Evolutionary conservation across 2,329 filamentous ascomycete species (phyloP), one percentile per base, ranked within the genome.

Genomic region (Claviceps capensis): DNA sequence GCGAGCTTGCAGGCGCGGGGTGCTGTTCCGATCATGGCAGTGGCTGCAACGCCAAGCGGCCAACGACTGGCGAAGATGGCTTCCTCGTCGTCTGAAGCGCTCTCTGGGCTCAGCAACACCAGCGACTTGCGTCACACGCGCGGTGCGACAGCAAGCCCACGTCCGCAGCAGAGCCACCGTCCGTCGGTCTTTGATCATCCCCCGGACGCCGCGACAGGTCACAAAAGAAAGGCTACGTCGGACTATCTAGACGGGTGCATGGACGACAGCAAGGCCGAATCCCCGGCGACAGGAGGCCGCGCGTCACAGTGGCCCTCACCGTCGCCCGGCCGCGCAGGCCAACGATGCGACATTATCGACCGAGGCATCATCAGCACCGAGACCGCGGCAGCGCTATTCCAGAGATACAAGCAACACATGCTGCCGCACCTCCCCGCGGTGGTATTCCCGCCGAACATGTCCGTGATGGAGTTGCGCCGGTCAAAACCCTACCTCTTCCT

Each of bases 401-500:
- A 69, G 23, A 72, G 76, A 9, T 86, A 85, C 63, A 77, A 72
- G 40, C 72, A 75, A 14, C 69, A 75, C 47, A 83, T 85, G 76
- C 70, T 73, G 17, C 70, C 69, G 2, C 81, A 85, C 56, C 72
- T 84, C 50, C 82, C 82, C 0, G 75, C 76, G 2, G 78, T 86
- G 17, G 70, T 83, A 26, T 81, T 86, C 53, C 72, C 78, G 1
- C 61, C 72, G 1, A 70, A 69, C 43, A 76, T 72, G 45, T 77
- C 77, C 2, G 75, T 73, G 5, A 69, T 71, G 11, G 75, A 82
- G 52, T 65, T 85, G 50, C 75, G 82, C 47, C 69, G 70, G 56
- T 67, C 72, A 2, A 82, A 78, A 61, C 85, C 85, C 1, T 72
- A 78, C 2, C 70, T 89, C 8, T 88, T 88, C 60, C 72, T 86